phyloP scores from a whole-genome alignment of 1,139 yeast species.

The Magnusiomyces suaveolens region DNA sequence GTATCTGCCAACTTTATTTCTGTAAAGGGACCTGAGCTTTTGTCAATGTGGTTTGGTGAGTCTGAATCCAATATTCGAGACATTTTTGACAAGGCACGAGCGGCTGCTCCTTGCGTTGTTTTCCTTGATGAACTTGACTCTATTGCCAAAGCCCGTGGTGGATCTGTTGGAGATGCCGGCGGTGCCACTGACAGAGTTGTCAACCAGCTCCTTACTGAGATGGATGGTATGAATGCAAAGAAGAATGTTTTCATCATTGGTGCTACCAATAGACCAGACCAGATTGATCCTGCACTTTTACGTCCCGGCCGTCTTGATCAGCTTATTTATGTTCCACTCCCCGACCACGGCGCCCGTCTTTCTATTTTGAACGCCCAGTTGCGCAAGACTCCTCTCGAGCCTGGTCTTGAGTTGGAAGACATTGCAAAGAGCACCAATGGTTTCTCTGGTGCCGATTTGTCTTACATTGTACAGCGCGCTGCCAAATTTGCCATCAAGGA shows the following conservation, averaged over 20 bases:
- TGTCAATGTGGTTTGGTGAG: constrained; percentile 99
- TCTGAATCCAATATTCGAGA: constrained; percentile 95
- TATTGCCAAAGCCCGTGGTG: constrained; percentile 96
- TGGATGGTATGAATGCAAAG: constrained; percentile 99
- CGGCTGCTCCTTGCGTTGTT: constrained; percentile 97
- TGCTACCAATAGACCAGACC: constrained; percentile 98
- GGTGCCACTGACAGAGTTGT: constrained; percentile 98
- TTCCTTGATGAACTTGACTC: constrained; percentile 97
- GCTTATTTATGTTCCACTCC: constrained; percentile 94
- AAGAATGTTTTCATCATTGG: constrained; percentile 98
- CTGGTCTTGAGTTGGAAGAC: constrained; percentile 79
- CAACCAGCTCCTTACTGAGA: constrained; percentile 93
- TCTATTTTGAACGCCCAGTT: constrained; percentile 92
- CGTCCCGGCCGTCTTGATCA: constrained; percentile 99
- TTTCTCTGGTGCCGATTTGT: constrained; percentile 97
- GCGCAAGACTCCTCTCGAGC: constrained; percentile 97
- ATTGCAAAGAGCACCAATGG: constrained; percentile 93
- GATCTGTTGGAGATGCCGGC: constrained; percentile 86
- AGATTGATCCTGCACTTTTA: constrained; percentile 94
- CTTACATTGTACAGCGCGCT: constrained; percentile 81
- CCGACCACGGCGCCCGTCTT: constrained; percentile 88
- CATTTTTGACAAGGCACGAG: constrained; percentile 95
- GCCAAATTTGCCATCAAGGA: constrained; percentile 98
- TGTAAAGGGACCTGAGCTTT: constrained; percentile 93
- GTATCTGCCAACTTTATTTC: constrained; percentile 94